Evolutionary conservation across 2,329 filamentous ascomycete genomes (phyloP).

Genomic region (Penicillium sclerotigenum): DNA sequence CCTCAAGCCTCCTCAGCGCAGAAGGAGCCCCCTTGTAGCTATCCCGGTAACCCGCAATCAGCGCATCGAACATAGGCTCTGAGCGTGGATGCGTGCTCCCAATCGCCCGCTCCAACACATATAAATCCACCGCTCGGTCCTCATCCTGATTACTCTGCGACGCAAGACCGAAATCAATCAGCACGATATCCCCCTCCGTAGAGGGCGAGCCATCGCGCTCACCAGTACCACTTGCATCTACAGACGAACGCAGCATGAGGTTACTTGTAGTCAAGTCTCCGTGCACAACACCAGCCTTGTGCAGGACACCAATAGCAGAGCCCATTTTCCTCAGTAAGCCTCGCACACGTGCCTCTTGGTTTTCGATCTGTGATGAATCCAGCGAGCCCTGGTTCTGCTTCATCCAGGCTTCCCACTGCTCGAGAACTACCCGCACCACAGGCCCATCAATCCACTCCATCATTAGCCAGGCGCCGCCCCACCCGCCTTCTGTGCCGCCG

Average conservation of each 20-base stretch:
- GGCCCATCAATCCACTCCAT: constrained; percentile 80
- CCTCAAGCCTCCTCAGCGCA: constrained; percentile 79
- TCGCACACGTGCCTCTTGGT: constrained; percentile 53
- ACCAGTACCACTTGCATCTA: constrained; percentile 12
- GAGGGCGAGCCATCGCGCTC: constrained; percentile 21
- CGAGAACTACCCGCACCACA: constrained; percentile 67
- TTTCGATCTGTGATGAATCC: constrained; percentile 31
- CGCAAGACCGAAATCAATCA: constrained; percentile 94
- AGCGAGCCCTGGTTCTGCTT: constrained; percentile 32
- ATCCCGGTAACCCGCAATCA: constrained; percentile 70
- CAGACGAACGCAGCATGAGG: constrained; percentile 68
- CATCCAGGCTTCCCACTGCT: constrained; percentile 61
- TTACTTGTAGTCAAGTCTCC: constrained; percentile 97
- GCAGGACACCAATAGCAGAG: constrained; percentile 68
- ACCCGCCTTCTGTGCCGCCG: constrained; percentile 50
- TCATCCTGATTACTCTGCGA: constrained; percentile 79
- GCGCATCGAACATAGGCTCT: constrained; percentile 69
- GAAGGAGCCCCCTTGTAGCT: constrained; percentile 71
- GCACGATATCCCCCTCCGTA: constrained; percentile 70
- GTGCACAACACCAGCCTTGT: constrained; percentile 83
- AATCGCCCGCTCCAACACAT: constrained; percentile 92
- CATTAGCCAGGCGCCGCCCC: constrained; percentile 73
- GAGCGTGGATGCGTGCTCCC: constrained; percentile 88
- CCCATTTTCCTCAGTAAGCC: constrained; percentile 70
- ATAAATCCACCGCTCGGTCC: constrained; percentile 91